A percentile compares a stretch with the other conserved stretches of the same genome.
phyloP scores from a whole-genome alignment of 2,329 filamentous ascomycete species.

The Apiospora marii region DNA sequence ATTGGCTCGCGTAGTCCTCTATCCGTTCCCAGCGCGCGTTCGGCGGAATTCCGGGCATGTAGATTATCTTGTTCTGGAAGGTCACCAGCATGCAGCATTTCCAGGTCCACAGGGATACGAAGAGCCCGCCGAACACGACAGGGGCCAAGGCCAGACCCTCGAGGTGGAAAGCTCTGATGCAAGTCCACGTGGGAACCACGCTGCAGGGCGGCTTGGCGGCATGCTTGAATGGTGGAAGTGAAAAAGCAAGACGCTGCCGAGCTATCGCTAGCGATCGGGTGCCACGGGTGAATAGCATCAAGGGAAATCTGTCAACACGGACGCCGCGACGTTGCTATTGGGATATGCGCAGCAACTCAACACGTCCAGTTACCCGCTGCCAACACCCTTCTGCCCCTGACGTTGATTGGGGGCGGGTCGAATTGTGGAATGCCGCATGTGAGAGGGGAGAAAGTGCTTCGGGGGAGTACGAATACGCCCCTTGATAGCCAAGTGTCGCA shows the following conservation, averaged over 20 bases:
- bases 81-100: constrained; percentile 78
- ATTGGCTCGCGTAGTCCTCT: constrained; percentile 66
- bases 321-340: not conserved
- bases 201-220: constrained; percentile 33
- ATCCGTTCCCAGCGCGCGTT: constrained; percentile 74
- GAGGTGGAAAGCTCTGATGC: constrained; percentile 43
- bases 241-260: constrained; percentile 12
- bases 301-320: not conserved
- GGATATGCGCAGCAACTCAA: not conserved
- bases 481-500: not conserved
- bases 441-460: not conserved
- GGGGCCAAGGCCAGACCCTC: constrained; percentile 67
- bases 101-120: constrained; percentile 70
- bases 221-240: constrained; percentile 9
- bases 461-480: not conserved
- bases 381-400: not conserved
- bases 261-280: constrained; percentile 6
- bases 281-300: constrained; percentile 5
- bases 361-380: not conserved
- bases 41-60: constrained; percentile 79
- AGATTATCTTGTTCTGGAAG: constrained; percentile 84
- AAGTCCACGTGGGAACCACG: constrained; percentile 30
- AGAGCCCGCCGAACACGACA: constrained; percentile 69
- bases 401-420: not conserved
- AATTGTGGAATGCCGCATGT: not conserved